Conservation (phyloP, 1,139 yeast species). For the Kodamaea plutei region DNA sequence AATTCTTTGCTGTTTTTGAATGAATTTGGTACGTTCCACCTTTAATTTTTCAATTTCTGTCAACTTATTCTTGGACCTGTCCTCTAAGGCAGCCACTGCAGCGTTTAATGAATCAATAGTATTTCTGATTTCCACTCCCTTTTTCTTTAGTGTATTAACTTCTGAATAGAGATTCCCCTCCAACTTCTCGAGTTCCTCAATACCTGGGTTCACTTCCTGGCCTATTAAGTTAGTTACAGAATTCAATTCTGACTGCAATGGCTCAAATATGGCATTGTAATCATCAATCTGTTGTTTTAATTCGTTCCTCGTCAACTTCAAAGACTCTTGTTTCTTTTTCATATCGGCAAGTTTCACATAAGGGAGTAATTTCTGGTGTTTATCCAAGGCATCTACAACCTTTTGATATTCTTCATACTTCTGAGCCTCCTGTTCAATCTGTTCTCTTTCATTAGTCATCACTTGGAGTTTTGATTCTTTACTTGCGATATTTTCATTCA, state of each 20-base stretch:
- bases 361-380: constrained; percentile 53
- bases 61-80: constrained; percentile 21
- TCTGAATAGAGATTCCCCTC: constrained; percentile 6
- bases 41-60: constrained; percentile 20
- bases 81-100: constrained; percentile 15
- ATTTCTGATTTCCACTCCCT: constrained; percentile 16
- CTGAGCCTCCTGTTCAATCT: constrained; percentile 36
- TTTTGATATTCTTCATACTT: constrained; percentile 37
- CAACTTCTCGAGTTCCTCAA: constrained; percentile 4
- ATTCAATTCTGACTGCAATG: constrained; percentile 23
- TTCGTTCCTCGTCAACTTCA: constrained; percentile 40
- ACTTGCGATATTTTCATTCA: constrained; percentile 24
- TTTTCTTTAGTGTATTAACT: constrained; percentile 11
- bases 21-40: constrained; percentile 11
- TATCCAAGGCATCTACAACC: constrained; percentile 40
- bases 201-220: constrained; percentile 8
- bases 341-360: constrained; percentile 58
- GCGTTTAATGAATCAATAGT: constrained; percentile 18
- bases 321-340: constrained; percentile 36
- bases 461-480: constrained; percentile 25
- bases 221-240: constrained; percentile 11
- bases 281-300: constrained; percentile 28
- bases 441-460: constrained; percentile 29
- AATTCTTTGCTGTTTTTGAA: constrained; percentile 6
- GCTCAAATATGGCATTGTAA: constrained; percentile 28